Base-by-base conservation (phyloP, 257 asterid genomes). In the Capsicum chinense region DNA sequence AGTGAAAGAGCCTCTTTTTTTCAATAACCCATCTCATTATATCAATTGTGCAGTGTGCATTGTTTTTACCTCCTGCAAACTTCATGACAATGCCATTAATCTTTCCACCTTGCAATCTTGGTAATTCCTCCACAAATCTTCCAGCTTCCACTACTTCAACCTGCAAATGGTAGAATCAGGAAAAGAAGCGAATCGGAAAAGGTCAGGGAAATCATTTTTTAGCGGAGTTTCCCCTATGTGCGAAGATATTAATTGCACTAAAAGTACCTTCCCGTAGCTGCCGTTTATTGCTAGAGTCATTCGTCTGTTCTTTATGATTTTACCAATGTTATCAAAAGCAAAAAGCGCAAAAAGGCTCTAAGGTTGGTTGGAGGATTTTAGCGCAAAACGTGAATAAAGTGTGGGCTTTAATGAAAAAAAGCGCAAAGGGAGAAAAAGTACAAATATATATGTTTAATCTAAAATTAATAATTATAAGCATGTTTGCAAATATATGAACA, bases 201-300 rank as follows among this genome's bases (percentile, higher is more conserved):
- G 59, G 80, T 6, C 80, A 3, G 58, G 37, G 59, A 71, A n/a
- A 47, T 71, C 39, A 73, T 10, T 19, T 70, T 50, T 19, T 12
- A 73, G 80, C 12, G 80, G 39, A 73, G 59, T 48, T n/a, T 73
- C 59, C 59, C 80, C n/a, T 73, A 73, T 73, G 48, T 48, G 12
- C n/a, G 19, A 48, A 48, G 59, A 73, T 73, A 73, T 48, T 73
- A 73, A 6, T 33, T 73, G 80, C 60, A 48, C 44, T 48, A 73
- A 12, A 73, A 6, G 80, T 73, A 5, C 60, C 59, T 19, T 73
- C 80, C 80, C 19, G 60, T 60, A 11, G 44, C 21, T 73, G 80
- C 0, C 2, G 44, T 48, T 73, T 19, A 73, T 48, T 73, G 80
- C 79, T 70, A 70, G 6, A 48, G 80, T 73, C 21, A 48, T 48